Base-by-base conservation (phyloP, 2,329 filamentous ascomycete species). In the Arthrobotrys iridis region DNA sequence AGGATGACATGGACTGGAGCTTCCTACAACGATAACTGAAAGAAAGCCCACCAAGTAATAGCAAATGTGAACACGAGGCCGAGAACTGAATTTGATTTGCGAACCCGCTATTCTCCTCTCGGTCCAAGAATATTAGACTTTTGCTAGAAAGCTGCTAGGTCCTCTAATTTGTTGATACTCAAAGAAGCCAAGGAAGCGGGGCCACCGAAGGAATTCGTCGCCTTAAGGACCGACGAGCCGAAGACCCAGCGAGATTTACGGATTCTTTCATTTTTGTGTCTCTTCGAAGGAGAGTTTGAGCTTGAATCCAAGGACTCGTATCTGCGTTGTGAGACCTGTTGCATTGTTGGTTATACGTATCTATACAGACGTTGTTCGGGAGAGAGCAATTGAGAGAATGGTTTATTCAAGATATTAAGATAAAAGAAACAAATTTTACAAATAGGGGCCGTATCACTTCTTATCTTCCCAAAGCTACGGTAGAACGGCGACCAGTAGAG, bases 161-260 rank as follows among this genome's bases (percentile, higher is more conserved):
- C 15, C 35, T 8, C 22, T 6, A 26, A 46, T n/a, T 26, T 24
- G 43, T 22, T 20, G 2, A 4, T 26, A 24, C 28, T 13, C 3
- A 37, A 55, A 24, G 7, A 10, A 55, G 7, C 30, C 15, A 22
- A 55, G 7, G 15, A 37, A 55, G 30, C 28, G 15, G 24, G 24
- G 11, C 35, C 3, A 24, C 7, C 2, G 7, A 37, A 15, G 22
- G n/a, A 7, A 24, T 24, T 24, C 8, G n/a, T 55, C 50, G 50
- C 50, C 2, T 55, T 55, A 13, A 55, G 50, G 50, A 55, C 50
- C 50, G 50, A 55, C 8, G 10, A 37, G 13, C 50, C 50, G 50
- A 35, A 18, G 3, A 6, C 24, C 2, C 37, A 11, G 10, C 11
- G 10, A 24, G 30, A 1, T 37, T 37, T 15, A 24, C 20, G 3